phyloP scores from a whole-genome alignment of 2,329 filamentous ascomycete genomes.

The Aspergillus luchuensis region DNA sequence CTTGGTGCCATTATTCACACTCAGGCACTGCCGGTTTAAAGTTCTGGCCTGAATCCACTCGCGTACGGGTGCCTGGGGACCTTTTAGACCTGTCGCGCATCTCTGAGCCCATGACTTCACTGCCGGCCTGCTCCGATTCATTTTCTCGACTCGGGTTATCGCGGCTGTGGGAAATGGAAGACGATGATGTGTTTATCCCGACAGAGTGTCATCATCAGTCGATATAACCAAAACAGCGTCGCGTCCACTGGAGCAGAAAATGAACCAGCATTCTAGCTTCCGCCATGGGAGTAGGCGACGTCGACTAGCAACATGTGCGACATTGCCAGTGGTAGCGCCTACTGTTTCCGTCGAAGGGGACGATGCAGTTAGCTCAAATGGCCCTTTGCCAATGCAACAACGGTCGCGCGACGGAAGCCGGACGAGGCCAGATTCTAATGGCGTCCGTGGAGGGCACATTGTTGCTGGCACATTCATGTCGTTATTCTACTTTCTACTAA shows the following conservation, averaged over 20 bases:
- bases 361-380: not conserved
- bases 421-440: not conserved
- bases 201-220: not conserved
- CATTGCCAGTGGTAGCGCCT: not conserved
- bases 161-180: conserved; percentile 16
- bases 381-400: no score
- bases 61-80: not conserved
- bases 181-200: not conserved
- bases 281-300: conserved; percentile 14
- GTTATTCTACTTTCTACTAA: conserved; percentile 12
- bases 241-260: not conserved
- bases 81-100: not conserved
- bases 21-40: not conserved
- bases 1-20: not conserved
- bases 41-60: not conserved
- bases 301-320: not conserved
- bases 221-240: not conserved
- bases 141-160: conserved; percentile 20
- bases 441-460: not conserved
- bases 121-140: conserved; percentile 16
- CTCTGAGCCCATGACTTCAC: not conserved
- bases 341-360: not conserved
- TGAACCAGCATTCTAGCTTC: not conserved
- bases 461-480: conserved; percentile 13
- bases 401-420: no score